Base-by-base conservation (phyloP, 352 stramenopile genomes). In the Pythium sukuiense region DNA sequence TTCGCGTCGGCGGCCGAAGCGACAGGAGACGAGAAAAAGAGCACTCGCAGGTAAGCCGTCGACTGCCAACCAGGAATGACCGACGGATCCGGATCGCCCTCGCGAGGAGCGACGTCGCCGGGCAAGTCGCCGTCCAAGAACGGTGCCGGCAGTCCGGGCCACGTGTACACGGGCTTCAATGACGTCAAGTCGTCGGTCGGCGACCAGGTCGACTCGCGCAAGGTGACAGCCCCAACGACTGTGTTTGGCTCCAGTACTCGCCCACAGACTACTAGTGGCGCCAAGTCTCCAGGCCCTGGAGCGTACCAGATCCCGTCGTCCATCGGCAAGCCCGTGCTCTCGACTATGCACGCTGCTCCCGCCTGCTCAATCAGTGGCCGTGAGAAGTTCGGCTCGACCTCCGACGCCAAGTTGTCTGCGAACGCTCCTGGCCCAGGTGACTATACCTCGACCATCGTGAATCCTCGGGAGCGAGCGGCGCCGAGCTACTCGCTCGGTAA, bases 401-500 rank as follows among this genome's bases (percentile, higher is more conserved):
- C 77, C 6, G 80, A 91, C 57, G 54, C 79, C 24, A 84, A 87
- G 35, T 27, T 54, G 0, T 71, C 76, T 0, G 74, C 68, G 6
- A 89, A 81, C 62, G 73, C 71, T 46, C 84, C 81, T 1, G 84
- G 84, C 9, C 84, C 82, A 8, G 84, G 84, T 13, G 80, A 90
- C 59, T 93, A 93, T 76, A 87, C 59, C 6, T 77, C 73, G 0
- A 50, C 59, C 37, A 83, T 91, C 55, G 75, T 93, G 45, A 93
- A 93, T 49, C 84, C 81, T 16, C 82, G 84, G 6, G 84, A 91
- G 59, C 71, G 71, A 59, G 67, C 70, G 41, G 82, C 84, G 13
- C 84, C 84, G 0, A 88, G 79, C 30, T 93, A 88, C 56, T 90
- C 84, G 14, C 74, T 93, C 18, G 84, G 84, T 26, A 93, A 91